Base-by-base conservation (phyloP, 164 flowering plant species). In the Tetrastigma voinierianum region DNA sequence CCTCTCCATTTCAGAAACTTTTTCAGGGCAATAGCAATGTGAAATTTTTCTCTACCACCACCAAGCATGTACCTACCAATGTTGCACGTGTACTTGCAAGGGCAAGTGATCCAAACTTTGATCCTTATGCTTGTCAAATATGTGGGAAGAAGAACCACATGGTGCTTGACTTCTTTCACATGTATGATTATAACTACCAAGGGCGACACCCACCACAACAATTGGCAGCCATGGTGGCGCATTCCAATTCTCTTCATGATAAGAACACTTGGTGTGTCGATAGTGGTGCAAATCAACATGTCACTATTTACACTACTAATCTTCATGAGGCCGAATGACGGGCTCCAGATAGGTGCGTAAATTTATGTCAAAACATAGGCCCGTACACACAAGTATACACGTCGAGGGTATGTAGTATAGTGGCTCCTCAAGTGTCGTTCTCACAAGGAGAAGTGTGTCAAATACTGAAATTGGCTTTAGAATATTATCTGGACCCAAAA, bases 191-290 rank as follows among this genome's bases (percentile, higher is more conserved):
- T 4, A 24, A n/a, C n/a, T 23, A 32, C 60, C n/a, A 57, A 7
- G 60, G 60, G 40, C 40, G 15, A 2, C 44, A 57, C 14, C 60
- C 43, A 57, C 60, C 40, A 21, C 60, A 57, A 21, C 60, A 57
- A 57, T 21, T 57, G 24, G 43, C 40, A 21, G 60, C 40, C 24
- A 57, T 57, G 60, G 40, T 57, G 5, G 60, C 44, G 13, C 44
- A 57, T 1, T 57, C 60, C 7, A 57, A 57, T 21, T 57, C 60
- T 21, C 60, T 57, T 21, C 13, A 57, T 57, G 60, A 57, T 21
- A 44, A 21, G 40, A 57, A 21, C 24, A 57, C 57, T 4, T 24
- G 4, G 32, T 4, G 1, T 4, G 4, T 24, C 2, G 32, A 24
- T 4, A 24, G 4, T 24, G 18, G 57, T n/a, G 57, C 57, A 57